These are phyloP conservation scores for Coemansia sp. DNA, from an alignment of 192 early-diverging fungal genomes.

Conservation along the genomic window DNA sequence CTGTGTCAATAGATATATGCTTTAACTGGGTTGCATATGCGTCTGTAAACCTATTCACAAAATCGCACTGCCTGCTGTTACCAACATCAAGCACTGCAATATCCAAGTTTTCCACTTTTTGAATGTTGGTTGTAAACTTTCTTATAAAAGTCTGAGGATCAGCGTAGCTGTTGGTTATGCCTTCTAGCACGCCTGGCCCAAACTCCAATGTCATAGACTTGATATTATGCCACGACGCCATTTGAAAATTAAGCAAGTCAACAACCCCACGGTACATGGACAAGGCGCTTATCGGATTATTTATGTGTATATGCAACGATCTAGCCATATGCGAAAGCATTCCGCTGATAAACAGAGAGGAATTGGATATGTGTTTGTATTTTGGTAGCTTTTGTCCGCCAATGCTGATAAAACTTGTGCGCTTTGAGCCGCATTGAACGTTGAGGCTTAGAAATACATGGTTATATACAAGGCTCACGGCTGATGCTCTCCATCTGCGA, in stretches of 20 bases:
- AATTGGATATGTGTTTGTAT: neutral
- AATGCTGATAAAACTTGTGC: neutral
- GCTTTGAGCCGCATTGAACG: neutral
- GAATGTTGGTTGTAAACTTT: neutral
- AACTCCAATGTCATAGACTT: neutral
- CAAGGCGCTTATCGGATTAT: neutral
- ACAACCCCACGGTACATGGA: neutral
- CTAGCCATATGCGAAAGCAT: neutral
- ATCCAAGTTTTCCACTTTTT: neutral
- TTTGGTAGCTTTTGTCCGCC: neutral
- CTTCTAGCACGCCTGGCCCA: conserved; percentile 5
- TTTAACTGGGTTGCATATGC: neutral
- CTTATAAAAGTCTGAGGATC: conserved; percentile 8
- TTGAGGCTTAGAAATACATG: conserved; percentile 2
- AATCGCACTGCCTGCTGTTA: neutral
- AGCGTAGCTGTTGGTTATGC: neutral
- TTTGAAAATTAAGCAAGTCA: conserved; percentile 6
- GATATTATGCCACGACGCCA: conserved; percentile 1
- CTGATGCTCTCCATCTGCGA: conserved; percentile 5
- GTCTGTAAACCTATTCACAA: conserved; percentile 1
- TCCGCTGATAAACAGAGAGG: neutral
- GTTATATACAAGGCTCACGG: conserved; percentile 3
- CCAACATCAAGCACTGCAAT: neutral
- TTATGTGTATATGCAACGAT: neutral
- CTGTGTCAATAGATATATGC: neutral